Base-by-base conservation (phyloP, 108 stramenopile genomes). In the Nitzschia sp. region DNA sequence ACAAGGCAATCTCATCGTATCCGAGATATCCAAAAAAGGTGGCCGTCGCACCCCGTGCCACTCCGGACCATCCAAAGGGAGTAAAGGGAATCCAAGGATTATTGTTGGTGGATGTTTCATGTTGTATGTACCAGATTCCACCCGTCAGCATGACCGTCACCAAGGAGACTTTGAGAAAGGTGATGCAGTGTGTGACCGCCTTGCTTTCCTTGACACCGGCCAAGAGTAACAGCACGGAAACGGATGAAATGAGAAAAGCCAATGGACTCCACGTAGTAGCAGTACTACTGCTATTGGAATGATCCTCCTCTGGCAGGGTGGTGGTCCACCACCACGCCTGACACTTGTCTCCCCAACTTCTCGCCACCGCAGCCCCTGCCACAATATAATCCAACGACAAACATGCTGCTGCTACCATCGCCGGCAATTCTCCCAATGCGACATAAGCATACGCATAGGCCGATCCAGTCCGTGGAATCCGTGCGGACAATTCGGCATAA, bases 21-120 rank as follows among this genome's bases (percentile, higher is more conserved):
- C 96, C 96, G 12, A 97, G 66, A 62, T 92, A 97, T 7, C 94
- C 96, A 80, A 97, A 97, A 72, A 97, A 95, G 22, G 87, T 86
- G 25, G 57, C 56, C 8, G 80, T 81, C 0, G 80, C 80, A 15
- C 95, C 95, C 37, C 85, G 79, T 51, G 91, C 50, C 41, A 89
- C 62, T 15, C 92, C 90, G 0, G 76, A 40, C 40, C 74, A 71
- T 38, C 86, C 87, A 56, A 82, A 84, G 41, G 85, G 77, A 51
- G 81, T 80, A 15, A 87, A 65, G 37, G 86, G 76, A 15, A 88
- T 87, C 14, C 39, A 52, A 8, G 29, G 1, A 5, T 34, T 34
- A 34, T 3, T 34, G 29, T 1, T 34, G 55, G 93, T 92, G 15
- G 74, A 71, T 6, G 69, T 55, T 42, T 81, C 46, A 67, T 83